A percentile compares a stretch with the other conserved stretches of the same genome.
Conservation (phyloP, 768 basidiomycete species). For the Boletus edulis region DNA sequence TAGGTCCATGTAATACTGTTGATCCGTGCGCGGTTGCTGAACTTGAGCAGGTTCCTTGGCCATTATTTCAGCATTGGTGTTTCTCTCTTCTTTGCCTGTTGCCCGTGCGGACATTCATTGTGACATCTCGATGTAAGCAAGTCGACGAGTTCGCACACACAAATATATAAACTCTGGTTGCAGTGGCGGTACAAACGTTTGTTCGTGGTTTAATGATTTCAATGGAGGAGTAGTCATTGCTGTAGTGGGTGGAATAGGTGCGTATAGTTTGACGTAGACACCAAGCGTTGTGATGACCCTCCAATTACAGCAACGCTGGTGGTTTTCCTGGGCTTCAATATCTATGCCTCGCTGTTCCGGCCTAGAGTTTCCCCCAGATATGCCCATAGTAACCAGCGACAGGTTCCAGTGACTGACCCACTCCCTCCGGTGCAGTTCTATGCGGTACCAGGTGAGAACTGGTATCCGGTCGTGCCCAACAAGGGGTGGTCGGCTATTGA, state of each 20-base stretch:
- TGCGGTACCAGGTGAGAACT: background rate
- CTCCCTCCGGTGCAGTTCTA: background rate
- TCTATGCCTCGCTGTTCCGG: background rate
- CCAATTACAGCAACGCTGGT: conserved; percentile 4
- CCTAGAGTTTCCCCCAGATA: background rate
- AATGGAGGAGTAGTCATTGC: background rate
- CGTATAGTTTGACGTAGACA: background rate
- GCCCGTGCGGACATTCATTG: conserved; percentile 11
- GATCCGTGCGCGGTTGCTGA: background rate
- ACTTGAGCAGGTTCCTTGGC: conserved; percentile 1
- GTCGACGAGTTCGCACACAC: background rate
- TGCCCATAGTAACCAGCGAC: background rate
- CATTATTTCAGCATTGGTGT: background rate
- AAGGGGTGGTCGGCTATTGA: conserved; percentile 6
- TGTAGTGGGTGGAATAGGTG: conserved; percentile 1
- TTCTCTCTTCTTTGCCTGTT: conserved; percentile 11
- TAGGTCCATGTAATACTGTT: background rate
- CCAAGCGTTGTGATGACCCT: background rate
- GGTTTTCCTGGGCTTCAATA: background rate
- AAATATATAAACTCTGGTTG: background rate
- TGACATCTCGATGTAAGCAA: conserved; percentile 1
- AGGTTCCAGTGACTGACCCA: background rate
- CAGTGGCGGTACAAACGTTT: conserved; percentile 8
- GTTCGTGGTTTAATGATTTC: background rate
- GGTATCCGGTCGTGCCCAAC: background rate